Percentiles rank a stretch among this genome's conserved stretches.
phyloP scores from a whole-genome alignment of 345 rosid species.

The Eucalyptus lansdowneana region DNA sequence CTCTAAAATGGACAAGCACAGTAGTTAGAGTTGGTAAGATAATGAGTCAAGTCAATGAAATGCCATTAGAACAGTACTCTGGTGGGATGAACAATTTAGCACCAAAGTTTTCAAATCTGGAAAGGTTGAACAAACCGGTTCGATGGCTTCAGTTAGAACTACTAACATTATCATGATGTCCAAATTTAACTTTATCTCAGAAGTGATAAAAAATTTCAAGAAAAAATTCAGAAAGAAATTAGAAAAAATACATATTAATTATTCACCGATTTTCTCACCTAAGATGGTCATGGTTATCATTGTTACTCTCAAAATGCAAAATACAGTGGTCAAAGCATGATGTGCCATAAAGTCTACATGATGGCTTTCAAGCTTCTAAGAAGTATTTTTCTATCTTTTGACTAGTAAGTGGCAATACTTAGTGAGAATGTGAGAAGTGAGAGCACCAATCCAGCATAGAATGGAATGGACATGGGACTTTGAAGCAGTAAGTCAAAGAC shows the following conservation, averaged over 20 bases:
- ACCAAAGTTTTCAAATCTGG: background rate
- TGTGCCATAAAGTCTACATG: background rate
- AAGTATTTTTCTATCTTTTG: background rate
- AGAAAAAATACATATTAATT: background rate
- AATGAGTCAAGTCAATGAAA: background rate
- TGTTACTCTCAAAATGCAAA: background rate
- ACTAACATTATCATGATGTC: background rate
- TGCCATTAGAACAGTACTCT: background rate
- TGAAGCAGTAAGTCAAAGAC: background rate
- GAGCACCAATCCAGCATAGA: background rate
- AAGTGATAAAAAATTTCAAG: background rate
- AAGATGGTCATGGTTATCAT: background rate
- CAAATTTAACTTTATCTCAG: background rate
- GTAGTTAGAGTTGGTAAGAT: background rate
- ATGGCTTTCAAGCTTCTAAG: background rate
- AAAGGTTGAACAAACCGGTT: background rate
- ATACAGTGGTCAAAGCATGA: background rate
- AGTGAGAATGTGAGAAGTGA: background rate
- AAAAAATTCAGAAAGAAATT: background rate
- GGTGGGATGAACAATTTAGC: background rate
- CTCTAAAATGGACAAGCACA: conserved; percentile 21
- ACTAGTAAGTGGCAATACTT: background rate
- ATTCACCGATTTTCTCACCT: background rate
- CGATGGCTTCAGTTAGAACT: background rate
- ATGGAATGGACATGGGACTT: background rate